A percentile compares a stretch with the other conserved stretches of the same genome.
Conservation (phyloP, 2,329 filamentous ascomycete species). For the Cordyceps javanica region DNA sequence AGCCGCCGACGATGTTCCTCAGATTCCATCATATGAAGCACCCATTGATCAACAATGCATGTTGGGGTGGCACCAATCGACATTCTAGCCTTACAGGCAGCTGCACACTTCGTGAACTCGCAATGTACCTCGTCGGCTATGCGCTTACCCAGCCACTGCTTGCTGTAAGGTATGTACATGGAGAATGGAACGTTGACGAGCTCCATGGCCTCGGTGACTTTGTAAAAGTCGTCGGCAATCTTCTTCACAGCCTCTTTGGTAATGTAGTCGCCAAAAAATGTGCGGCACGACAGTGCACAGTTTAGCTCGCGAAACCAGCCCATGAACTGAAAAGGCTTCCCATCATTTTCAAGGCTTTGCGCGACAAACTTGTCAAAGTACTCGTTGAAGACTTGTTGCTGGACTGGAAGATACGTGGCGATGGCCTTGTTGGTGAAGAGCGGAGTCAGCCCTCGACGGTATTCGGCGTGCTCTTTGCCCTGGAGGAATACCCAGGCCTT, state of each 20-base stretch:
- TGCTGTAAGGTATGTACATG: conserved; percentile 69
- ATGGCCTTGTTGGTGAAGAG: conserved; percentile 71
- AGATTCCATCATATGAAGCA: conserved; percentile 67
- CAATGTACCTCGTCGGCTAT: conserved; percentile 63
- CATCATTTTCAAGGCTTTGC: conserved; percentile 45
- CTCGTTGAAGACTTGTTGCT: conserved; percentile 64
- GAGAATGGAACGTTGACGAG: conserved; percentile 67
- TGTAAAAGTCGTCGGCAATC: conserved; percentile 74
- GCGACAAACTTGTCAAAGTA: conserved; percentile 65
- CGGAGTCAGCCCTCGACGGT: conserved; percentile 66
- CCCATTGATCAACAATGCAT: conserved; percentile 75
- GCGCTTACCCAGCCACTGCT: conserved; percentile 72
- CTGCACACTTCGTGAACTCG: conserved; percentile 66
- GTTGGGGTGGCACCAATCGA: conserved; percentile 59
- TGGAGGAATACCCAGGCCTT: conserved; percentile 76
- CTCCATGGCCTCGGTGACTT: conserved; percentile 70
- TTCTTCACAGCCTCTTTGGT: conserved; percentile 63
- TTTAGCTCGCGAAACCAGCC: conserved; percentile 68
- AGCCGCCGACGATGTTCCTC: conserved; percentile 58
- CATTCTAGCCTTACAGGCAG: conserved; percentile 67
- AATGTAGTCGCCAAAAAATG: conserved; percentile 77
- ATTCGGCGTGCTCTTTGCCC: conserved; percentile 70
- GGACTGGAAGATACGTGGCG: conserved; percentile 62
- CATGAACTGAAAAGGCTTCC: conserved; percentile 62
- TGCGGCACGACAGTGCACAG: conserved; percentile 70